Base-by-base conservation (phyloP, 768 basidiomycete genomes). In the Daedaleopsis sinensis region DNA sequence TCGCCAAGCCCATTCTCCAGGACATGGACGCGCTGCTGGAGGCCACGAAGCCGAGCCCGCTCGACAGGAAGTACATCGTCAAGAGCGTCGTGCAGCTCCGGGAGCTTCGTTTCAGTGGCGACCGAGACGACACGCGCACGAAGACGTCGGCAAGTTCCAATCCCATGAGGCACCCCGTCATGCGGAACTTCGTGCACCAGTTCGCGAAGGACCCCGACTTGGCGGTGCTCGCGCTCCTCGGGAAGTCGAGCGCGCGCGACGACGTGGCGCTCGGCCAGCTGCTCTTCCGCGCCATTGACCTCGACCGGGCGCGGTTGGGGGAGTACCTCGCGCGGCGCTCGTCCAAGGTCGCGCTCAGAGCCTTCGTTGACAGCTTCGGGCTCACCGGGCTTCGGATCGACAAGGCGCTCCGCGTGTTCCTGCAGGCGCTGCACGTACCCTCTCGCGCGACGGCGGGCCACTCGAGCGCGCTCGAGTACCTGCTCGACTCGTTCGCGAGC, bases 301-400 rank as follows among this genome's bases (percentile, higher is more conserved):
- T 98, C 54, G 93, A 98, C 76, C 82, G 93, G 58, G 82, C 84
- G 24, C 84, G 84, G 47, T 81, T 99, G 35, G 96, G 96, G 39
- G 86, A 91, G 63, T 96, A 93, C 75, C 82, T 99, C 9, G 84
- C 88, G 3, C 82, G 84, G 68, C 83, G 87, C 67, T 79, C 88
- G 36, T 90, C 91, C 56, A 90, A 89, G 70, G 74, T 82, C 46
- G 86, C 94, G 36, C 79, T 98, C 47, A 89, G 89, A 68, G 84
- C 90, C 15, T 99, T 89, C 73, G 79, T 98, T 61, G 94, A 94
- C 70, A 84, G 84, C 60, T 98, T 98, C 74, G 88, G 92, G 32
- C 94, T 97, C 70, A 77, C 83, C 2, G 90, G 91, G 10, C 76
- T 96, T 49, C 80, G 93, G 64, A 84, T 98, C 61, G 95, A 98